phyloP scores from a whole-genome alignment of 1,284 basidiomycete genomes.

The Ustilago sp. region DNA sequence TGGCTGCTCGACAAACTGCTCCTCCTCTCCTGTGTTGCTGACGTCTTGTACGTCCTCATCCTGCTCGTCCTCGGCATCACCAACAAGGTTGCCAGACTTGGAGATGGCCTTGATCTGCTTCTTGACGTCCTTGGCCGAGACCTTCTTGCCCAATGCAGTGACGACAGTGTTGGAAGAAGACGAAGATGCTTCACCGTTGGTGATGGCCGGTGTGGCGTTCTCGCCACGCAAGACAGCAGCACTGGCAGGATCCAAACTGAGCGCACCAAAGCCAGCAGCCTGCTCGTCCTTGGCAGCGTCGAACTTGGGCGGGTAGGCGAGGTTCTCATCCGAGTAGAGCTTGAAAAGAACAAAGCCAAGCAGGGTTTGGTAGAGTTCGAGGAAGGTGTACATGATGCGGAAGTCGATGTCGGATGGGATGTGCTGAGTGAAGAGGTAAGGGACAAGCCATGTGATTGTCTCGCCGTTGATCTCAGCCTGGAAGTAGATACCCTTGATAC shows the following conservation, averaged over 20 bases:
- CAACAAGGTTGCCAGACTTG: slow-evolving; percentile 33
- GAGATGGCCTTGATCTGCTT: slow-evolving; percentile 73
- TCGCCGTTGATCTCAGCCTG: slow-evolving; percentile 95
- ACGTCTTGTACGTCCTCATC: slow-evolving; percentile 29
- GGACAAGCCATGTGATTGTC: slow-evolving; percentile 94
- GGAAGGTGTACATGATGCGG: slow-evolving; percentile 97
- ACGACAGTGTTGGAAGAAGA: slow-evolving; percentile 41
- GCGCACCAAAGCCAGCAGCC: slow-evolving; percentile 86
- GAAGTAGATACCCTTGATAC: slow-evolving; percentile 98
- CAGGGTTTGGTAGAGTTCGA: slow-evolving; percentile 97
- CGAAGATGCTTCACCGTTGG: slow-evolving; percentile 31
- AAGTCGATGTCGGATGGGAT: slow-evolving; percentile 96
- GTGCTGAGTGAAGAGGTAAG: slow-evolving; percentile 96
- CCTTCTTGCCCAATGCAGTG: slow-evolving; percentile 70
- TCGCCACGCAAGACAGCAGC: slow-evolving; percentile 61
- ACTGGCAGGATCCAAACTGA: slow-evolving; percentile 78
- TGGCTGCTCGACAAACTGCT: slow-evolving; percentile 69
- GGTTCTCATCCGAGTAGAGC: slow-evolving; percentile 91
- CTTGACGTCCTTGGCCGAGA: slow-evolving; percentile 72
- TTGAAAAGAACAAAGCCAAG: slow-evolving; percentile 97
- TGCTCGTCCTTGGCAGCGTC: slow-evolving; percentile 86
- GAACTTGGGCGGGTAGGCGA: slow-evolving; percentile 93
- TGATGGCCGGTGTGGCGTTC: slow-evolving; percentile 22
- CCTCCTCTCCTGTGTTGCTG: slow-evolving; percentile 30
- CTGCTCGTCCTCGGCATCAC: slow-evolving; percentile 45